These are phyloP conservation scores for Colletotrichum lini DNA, from an alignment of 2,329 filamentous ascomycete species.

Conservation along the genomic window DNA sequence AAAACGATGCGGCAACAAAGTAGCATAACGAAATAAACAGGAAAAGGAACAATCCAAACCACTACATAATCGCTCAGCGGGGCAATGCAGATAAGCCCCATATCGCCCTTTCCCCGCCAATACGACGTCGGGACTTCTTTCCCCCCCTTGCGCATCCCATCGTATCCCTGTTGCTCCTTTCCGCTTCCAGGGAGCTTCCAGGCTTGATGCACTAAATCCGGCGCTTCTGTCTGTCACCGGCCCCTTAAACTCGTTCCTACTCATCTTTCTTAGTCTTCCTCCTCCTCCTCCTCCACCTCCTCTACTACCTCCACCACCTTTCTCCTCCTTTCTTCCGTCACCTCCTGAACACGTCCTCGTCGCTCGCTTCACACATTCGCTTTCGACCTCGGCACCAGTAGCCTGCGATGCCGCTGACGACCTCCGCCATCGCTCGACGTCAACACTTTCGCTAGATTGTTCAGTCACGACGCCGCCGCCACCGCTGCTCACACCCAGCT, in stretches of 20 bases:
- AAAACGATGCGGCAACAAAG: no score
- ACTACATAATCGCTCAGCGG: no score
- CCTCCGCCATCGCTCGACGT: neutral
- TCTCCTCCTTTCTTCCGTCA: neutral
- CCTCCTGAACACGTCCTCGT: neutral
- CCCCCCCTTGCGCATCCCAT: conserved; percentile 21
- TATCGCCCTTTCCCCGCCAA: conserved; percentile 24
- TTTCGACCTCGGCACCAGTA: neutral
- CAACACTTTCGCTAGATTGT: neutral
- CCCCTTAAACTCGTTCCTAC: neutral
- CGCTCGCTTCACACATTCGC: neutral
- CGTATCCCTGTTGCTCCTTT: neutral
- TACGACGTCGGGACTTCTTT: conserved; percentile 4
- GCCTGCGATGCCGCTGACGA: conserved; percentile 2
- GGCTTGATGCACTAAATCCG: conserved; percentile 28
- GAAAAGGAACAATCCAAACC: no score
- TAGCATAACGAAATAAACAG: no score
- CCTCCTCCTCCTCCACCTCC: no score
- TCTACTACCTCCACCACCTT: conserved; percentile 5
- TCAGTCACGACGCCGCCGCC: neutral
- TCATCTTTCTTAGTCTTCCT: no score
- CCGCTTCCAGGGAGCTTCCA: conserved; percentile 32
- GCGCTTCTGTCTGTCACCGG: conserved; percentile 30
- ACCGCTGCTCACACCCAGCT: no score
- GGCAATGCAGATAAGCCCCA: conserved; percentile 13